A percentile compares a stretch with the other conserved stretches of the same genome.
Conservation (phyloP, 208 protist genomes). For the Leishmania mexicana region DNA sequence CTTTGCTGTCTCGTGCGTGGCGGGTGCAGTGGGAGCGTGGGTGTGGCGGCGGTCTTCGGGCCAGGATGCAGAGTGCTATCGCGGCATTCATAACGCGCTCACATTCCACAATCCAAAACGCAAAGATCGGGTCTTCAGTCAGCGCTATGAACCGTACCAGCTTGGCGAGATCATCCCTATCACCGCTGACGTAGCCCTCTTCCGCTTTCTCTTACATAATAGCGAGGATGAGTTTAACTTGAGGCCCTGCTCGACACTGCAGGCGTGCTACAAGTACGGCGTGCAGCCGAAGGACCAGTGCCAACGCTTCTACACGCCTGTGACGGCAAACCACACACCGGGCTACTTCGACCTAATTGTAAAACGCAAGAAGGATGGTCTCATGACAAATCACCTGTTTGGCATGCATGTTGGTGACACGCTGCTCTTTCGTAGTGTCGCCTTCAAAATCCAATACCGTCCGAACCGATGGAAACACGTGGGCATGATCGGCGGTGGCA, state of each 20-base stretch:
- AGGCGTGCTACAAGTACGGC: constrained; percentile 91
- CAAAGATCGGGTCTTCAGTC: constrained; percentile 64
- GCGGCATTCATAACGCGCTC: constrained; percentile 77
- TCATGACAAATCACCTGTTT: constrained; percentile 88
- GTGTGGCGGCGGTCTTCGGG: constrained; percentile 17
- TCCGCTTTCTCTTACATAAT: constrained; percentile 84
- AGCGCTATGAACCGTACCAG: constrained; percentile 80
- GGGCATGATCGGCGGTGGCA: constrained; percentile 93
- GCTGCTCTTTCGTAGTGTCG: constrained; percentile 78
- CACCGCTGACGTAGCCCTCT: constrained; percentile 85
- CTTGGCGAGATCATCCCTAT: constrained; percentile 89
- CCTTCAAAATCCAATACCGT: constrained; percentile 88
- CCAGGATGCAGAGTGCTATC: constrained; percentile 57
- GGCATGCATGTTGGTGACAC: constrained; percentile 90
- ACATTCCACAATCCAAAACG: constrained; percentile 64
- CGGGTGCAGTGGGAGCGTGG: constrained; percentile 34
- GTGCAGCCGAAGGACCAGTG: constrained; percentile 84
- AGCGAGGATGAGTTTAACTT: constrained; percentile 83
- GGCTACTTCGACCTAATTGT: constrained; percentile 93
- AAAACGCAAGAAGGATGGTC: constrained; percentile 74
- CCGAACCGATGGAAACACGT: constrained; percentile 88
- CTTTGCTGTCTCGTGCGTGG: constrained; percentile 38
- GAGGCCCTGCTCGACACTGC: constrained; percentile 84
- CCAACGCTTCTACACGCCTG: constrained; percentile 91
- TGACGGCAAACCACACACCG: constrained; percentile 82